A percentile compares a stretch with the other conserved stretches of the same genome.
These are phyloP conservation scores for Pleomassaria siparia DNA, from an alignment of 2,329 filamentous ascomycete genomes.

Conservation along the genomic window DNA sequence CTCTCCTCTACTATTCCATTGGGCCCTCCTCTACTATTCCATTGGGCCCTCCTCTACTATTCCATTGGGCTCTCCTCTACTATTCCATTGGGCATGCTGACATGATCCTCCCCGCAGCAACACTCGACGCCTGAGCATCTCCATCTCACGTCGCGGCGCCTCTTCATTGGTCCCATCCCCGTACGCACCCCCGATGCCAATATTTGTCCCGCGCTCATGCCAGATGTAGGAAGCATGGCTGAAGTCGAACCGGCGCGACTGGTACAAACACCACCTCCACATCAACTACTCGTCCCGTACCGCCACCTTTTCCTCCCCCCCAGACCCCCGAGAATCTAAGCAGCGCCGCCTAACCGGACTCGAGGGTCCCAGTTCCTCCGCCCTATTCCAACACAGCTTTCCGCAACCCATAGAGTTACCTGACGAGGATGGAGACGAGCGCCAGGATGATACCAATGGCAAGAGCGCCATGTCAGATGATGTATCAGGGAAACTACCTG, in stretches of 20 bases:
- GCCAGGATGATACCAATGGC: slow-evolving; percentile 7
- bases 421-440: slow-evolving; percentile 27
- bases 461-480: slow-evolving; percentile 17
- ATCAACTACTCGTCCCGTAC: slow-evolving; percentile 47
- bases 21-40: background rate
- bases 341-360: slow-evolving; percentile 47
- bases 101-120: slow-evolving; percentile 43
- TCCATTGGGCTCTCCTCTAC: background rate
- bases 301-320: slow-evolving; percentile 53
- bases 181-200: slow-evolving; percentile 20
- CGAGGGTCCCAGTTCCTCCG: slow-evolving; percentile 43
- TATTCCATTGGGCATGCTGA: slow-evolving; percentile 8
- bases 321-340: slow-evolving; percentile 46
- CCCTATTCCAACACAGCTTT: slow-evolving; percentile 45
- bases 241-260: slow-evolving; percentile 62
- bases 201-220: slow-evolving; percentile 12
- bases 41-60: background rate
- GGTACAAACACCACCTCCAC: slow-evolving; percentile 58
- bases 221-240: slow-evolving; percentile 58
- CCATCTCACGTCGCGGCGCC: slow-evolving; percentile 61
- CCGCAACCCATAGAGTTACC: slow-evolving; percentile 44
- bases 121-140: slow-evolving; percentile 64
- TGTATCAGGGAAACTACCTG: slow-evolving; percentile 26
- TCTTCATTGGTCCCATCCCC: slow-evolving; percentile 67
- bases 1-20: background rate